Evolutionary conservation across 495 filamentous ascomycete genomes (phyloP).

Genomic region (Neurospora tetrasperma): DNA sequence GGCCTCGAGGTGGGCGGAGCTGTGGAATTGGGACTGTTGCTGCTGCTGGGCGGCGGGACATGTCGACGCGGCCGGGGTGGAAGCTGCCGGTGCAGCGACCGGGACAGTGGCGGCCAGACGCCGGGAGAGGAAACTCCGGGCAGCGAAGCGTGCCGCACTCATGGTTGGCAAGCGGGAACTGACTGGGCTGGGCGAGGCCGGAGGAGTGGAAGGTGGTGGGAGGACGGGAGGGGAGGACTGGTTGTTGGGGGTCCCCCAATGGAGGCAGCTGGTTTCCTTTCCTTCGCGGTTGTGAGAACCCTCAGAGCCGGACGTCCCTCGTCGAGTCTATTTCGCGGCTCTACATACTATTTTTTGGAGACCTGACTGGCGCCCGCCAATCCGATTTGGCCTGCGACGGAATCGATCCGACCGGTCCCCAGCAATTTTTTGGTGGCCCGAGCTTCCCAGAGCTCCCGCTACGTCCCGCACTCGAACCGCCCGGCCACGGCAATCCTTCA

Average conservation of each 20-base stretch:
- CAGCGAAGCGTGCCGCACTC: conserved; percentile 25
- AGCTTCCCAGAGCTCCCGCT: conserved; percentile 4
- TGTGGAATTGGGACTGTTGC: conserved; percentile 28
- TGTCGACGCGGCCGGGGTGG: conserved; percentile 5
- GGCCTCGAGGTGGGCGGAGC: conserved; percentile 28
- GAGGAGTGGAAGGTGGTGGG: not conserved
- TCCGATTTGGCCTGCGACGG: not conserved
- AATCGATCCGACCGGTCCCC: not conserved
- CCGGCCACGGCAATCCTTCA: not conserved
- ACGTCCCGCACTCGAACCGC: not conserved
- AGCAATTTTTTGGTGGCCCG: conserved; percentile 7
- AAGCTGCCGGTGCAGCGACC: conserved; percentile 5
- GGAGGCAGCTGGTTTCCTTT: not conserved
- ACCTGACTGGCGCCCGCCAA: not conserved
- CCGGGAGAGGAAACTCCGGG: conserved; percentile 25
- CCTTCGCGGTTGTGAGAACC: not conserved
- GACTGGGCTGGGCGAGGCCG: conserved; percentile 4
- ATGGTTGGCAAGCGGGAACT: conserved; percentile 14
- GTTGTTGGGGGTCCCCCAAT: not conserved
- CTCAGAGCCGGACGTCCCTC: not conserved
- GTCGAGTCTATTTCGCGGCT: not conserved
- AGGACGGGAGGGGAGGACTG: not conserved
- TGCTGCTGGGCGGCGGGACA: conserved; percentile 11
- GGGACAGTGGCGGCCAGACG: conserved; percentile 13
- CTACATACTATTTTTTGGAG: not conserved